phyloP scores from a whole-genome alignment of 2,329 filamentous ascomycete genomes.

The Hymenoscyphus fraxineus region DNA sequence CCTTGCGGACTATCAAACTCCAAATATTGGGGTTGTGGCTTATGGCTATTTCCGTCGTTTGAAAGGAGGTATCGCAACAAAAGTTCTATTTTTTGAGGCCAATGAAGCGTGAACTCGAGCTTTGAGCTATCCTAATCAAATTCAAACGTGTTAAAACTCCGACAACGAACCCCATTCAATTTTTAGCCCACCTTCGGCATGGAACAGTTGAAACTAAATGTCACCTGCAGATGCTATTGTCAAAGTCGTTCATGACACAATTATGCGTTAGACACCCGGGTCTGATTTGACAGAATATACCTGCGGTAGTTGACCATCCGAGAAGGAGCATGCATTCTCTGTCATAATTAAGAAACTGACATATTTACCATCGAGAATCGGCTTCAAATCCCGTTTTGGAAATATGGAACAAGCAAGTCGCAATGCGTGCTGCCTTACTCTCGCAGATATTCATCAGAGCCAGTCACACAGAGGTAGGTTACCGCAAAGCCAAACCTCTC shows the following conservation, averaged over 20 bases:
- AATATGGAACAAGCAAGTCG: not conserved
- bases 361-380: not conserved
- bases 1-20: not conserved
- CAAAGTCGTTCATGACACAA: constrained; percentile 11
- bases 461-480: constrained; percentile 5
- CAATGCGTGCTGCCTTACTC: constrained; percentile 5
- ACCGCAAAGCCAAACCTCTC: not conserved
- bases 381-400: not conserved
- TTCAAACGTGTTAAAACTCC: not conserved
- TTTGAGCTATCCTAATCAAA: not conserved
- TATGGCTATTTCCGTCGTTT: not conserved
- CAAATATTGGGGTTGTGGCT: not conserved
- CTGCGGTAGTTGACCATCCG: constrained; percentile 22
- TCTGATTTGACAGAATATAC: constrained; percentile 1
- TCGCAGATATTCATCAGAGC: constrained; percentile 2
- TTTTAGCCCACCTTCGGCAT: not conserved
- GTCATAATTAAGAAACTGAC: constrained; percentile 4
- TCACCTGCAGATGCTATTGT: constrained; percentile 7
- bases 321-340: constrained; percentile 10
- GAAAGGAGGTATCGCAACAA: not conserved
- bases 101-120: not conserved
- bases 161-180: not conserved
- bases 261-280: constrained; percentile 20
- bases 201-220: constrained; percentile 3
- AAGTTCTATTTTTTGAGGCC: not conserved